Conservation (phyloP, 176 grass and related monocot species). For the Pontederia crassipes region DNA sequence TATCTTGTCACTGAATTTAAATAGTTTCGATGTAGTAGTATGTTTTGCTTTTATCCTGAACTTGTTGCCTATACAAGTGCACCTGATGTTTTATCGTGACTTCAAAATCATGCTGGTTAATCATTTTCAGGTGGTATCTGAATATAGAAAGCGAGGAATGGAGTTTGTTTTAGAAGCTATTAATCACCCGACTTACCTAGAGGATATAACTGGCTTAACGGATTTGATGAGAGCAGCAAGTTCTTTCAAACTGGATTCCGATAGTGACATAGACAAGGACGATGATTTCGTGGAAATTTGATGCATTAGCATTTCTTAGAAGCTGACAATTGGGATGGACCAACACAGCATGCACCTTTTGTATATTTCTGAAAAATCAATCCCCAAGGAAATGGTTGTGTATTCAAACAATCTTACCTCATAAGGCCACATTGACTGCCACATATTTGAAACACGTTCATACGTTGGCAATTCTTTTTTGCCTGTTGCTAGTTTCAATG, state of each 20-base stretch:
- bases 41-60: neutral
- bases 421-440: no score
- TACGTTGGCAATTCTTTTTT: no score
- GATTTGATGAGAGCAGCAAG: constrained; percentile 60
- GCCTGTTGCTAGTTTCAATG: no score
- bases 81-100: neutral
- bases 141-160: constrained; percentile 62
- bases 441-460: no score
- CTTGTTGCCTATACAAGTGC: neutral
- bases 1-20: no score
- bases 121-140: constrained; percentile 53
- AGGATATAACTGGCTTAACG: constrained; percentile 80
- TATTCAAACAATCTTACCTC: no score
- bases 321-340: no score
- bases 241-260: constrained; percentile 48
- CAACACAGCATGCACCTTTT: no score
- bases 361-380: no score
- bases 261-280: constrained; percentile 40
- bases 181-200: constrained; percentile 79
- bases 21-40: neutral
- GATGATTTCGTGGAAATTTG: constrained; percentile 33
- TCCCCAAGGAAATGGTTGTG: no score
- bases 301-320: neutral
- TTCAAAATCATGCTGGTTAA: neutral
- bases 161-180: constrained; percentile 91